Percentiles rank a stretch among this genome's conserved stretches.
phyloP scores from a whole-genome alignment of 2,329 filamentous ascomycete genomes.

The Periconia sp. region DNA sequence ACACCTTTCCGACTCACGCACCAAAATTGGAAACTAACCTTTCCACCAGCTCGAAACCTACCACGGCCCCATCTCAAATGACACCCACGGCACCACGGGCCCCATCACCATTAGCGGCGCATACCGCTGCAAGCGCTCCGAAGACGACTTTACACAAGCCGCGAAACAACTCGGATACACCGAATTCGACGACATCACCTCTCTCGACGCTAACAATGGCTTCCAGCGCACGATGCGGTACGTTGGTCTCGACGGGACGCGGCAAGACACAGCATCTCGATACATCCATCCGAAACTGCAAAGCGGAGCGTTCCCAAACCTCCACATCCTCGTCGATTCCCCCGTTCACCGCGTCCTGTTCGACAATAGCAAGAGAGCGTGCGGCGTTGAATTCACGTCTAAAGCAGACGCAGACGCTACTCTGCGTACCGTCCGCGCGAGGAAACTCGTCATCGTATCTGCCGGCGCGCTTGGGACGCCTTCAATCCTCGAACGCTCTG shows the following conservation, averaged over 20 bases:
- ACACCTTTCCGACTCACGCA: background rate
- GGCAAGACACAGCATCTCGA: conserved; percentile 59
- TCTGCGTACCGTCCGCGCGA: conserved; percentile 49
- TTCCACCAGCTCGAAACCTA: conserved; percentile 57
- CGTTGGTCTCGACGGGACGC: conserved; percentile 53
- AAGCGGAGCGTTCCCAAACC: conserved; percentile 55
- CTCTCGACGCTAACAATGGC: conserved; percentile 49
- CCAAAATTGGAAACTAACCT: conserved; percentile 1
- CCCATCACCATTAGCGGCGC: conserved; percentile 57
- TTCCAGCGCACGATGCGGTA: conserved; percentile 52
- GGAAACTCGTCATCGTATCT: conserved; percentile 57
- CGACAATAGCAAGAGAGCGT: conserved; percentile 56
- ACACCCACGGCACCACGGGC: conserved; percentile 56
- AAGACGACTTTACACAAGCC: conserved; percentile 55
- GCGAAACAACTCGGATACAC: conserved; percentile 52
- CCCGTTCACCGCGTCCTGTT: conserved; percentile 60
- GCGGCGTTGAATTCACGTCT: conserved; percentile 61
- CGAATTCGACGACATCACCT: conserved; percentile 57
- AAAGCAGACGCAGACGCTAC: conserved; percentile 26
- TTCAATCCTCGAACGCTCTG: conserved; percentile 62
- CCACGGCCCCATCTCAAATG: conserved; percentile 48
- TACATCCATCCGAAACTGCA: conserved; percentile 58
- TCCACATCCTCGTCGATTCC: conserved; percentile 61
- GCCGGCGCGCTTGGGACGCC: conserved; percentile 58
- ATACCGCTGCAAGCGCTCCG: conserved; percentile 44